A percentile compares a stretch with the other conserved stretches of the same genome.
Conservation (phyloP, 306 rosid species). For the Luffa aegyptiaca region DNA sequence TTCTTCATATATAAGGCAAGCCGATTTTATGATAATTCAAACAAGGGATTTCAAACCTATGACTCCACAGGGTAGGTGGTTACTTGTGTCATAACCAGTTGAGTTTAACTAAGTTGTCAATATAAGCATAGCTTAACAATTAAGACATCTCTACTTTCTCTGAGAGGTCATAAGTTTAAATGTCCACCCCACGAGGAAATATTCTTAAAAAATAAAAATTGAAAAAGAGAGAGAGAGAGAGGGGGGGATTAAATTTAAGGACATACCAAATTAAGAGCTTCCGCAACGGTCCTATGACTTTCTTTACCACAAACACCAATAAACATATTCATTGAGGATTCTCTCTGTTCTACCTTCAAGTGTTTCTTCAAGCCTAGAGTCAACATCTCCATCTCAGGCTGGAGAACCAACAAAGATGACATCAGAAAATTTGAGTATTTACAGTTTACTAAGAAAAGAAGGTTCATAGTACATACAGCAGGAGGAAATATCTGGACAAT, state of each 20-base stretch:
- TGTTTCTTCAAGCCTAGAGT: slow-evolving; percentile 69
- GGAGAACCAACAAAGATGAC: slow-evolving; percentile 13
- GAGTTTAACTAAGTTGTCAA: not conserved
- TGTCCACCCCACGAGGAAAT: no score
- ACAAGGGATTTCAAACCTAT: not conserved
- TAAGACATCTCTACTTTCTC: not conserved
- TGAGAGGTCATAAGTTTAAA: not conserved
- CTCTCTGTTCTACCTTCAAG: slow-evolving; percentile 62
- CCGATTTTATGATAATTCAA: not conserved
- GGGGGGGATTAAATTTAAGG: not conserved
- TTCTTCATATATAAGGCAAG: no score
- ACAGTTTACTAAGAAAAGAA: not conserved
- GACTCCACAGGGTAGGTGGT: not conserved
- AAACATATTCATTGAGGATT: slow-evolving; percentile 58
- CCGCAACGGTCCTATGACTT: slow-evolving; percentile 49
- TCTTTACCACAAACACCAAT: slow-evolving; percentile 51
- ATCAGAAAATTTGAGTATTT: not conserved
- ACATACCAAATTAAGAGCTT: slow-evolving; percentile 81
- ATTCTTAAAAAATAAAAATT: no score
- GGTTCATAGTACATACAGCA: slow-evolving; percentile 41
- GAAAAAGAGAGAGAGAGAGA: not conserved
- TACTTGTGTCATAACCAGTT: not conserved
- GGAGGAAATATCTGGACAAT: slow-evolving; percentile 74
- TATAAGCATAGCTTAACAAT: no score
- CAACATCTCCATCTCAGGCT: slow-evolving; percentile 99